Evolutionary conservation across 1,284 basidiomycete genomes (phyloP).

Genomic region (Rugosomyces carneus): DNA sequence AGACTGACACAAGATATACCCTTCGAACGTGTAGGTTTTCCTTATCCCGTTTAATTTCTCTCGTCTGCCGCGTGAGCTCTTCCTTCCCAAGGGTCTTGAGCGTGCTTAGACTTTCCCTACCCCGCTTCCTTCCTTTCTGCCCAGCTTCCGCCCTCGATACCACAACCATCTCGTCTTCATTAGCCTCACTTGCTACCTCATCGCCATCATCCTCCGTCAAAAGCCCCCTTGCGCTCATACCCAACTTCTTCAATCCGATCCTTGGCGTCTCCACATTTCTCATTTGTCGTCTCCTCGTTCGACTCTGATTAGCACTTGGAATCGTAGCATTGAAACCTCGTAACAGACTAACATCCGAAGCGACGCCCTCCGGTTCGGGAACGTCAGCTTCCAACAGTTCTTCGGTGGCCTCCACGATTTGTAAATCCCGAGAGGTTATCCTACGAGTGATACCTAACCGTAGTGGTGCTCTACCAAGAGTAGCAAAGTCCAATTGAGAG

Average conservation of each 20-base stretch:
- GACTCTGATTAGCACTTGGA: constrained; percentile 76
- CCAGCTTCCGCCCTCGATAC: constrained; percentile 37
- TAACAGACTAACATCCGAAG: constrained; percentile 67
- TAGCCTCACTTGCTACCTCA: constrained; percentile 54
- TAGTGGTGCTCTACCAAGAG: constrained; percentile 65
- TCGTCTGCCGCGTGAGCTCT: constrained; percentile 74
- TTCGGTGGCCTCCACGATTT: constrained; percentile 78
- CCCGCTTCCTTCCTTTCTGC: constrained; percentile 50
- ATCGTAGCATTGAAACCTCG: constrained; percentile 90
- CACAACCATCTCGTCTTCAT: constrained; percentile 62
- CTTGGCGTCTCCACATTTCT: constrained; percentile 75
- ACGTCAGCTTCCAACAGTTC: constrained; percentile 70
- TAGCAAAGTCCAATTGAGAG: constrained; percentile 59
- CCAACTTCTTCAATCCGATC: constrained; percentile 74
- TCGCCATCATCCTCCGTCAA: constrained; percentile 58
- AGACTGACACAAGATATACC: constrained; percentile 43
- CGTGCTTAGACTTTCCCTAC: constrained; percentile 63
- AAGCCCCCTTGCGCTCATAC: constrained; percentile 72
- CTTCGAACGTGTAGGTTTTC: constrained; percentile 83
- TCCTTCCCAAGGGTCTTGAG: constrained; percentile 73
- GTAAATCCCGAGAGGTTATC: constrained; percentile 76
- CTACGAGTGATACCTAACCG: constrained; percentile 60
- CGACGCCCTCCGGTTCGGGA: constrained; percentile 59
- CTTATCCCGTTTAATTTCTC: constrained; percentile 84
- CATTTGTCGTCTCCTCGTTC: constrained; percentile 69